Conservation (phyloP, 768 basidiomycete species). For the Suillus variegatus region DNA sequence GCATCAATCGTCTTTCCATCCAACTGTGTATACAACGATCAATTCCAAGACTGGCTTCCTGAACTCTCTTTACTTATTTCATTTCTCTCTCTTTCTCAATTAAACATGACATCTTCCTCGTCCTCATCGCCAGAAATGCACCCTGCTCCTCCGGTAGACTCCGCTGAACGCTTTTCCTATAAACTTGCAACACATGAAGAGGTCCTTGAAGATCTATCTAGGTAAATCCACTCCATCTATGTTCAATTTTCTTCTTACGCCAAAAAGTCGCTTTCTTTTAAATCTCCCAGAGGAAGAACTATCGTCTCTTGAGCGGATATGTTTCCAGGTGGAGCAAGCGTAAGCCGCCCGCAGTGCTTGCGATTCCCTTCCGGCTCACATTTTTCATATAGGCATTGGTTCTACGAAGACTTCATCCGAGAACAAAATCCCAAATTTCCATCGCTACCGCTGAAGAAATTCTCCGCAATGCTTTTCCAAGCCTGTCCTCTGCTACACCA, state of each 20-base stretch:
- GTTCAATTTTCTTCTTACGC: slow-evolving; percentile 16
- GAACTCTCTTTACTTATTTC: slow-evolving; percentile 31
- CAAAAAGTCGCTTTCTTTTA: slow-evolving; percentile 85
- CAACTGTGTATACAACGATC: slow-evolving; percentile 35
- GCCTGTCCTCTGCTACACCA: slow-evolving; percentile 81
- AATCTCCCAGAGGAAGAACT: slow-evolving; percentile 95
- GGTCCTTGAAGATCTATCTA: slow-evolving; percentile 89
- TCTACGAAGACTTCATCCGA: slow-evolving; percentile 98
- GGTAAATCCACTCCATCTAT: slow-evolving; percentile 45
- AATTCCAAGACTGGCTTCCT: slow-evolving; percentile 28
- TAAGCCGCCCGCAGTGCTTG: slow-evolving; percentile 43
- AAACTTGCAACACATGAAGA: slow-evolving; percentile 80
- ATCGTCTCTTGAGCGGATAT: slow-evolving; percentile 87
- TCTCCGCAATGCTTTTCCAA: slow-evolving; percentile 89
- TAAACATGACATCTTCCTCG: slow-evolving; percentile 71
- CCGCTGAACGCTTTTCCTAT: slow-evolving; percentile 50
- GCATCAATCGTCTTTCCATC: slow-evolving; percentile 26
- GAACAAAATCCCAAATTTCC: slow-evolving; percentile 88
- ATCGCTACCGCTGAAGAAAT: slow-evolving; percentile 85
- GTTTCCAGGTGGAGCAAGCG: slow-evolving; percentile 99
- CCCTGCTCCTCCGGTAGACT: slow-evolving; percentile 43
- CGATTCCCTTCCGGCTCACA: slow-evolving; percentile 17
- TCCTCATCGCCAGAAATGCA: slow-evolving; percentile 78
- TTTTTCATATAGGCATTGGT: slow-evolving; percentile 81
- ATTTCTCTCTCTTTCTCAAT: slow-evolving; percentile 21